phyloP scores from a whole-genome alignment of 148 eudicot genomes.

The Heliosperma pusillum region DNA sequence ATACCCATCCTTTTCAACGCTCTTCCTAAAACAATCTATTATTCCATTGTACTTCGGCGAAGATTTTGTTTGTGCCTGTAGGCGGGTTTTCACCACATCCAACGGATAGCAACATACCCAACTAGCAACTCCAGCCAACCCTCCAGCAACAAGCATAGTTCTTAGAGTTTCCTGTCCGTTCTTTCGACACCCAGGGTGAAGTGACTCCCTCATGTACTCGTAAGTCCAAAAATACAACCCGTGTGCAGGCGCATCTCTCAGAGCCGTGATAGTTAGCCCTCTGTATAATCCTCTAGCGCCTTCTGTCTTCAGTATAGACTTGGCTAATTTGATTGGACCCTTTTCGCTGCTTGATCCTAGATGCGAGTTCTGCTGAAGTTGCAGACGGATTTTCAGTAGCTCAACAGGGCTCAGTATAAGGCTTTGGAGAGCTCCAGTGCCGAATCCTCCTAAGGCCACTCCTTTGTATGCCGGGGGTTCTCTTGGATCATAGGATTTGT shows the following conservation, averaged over 20 bases:
- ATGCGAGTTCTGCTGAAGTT: constrained; percentile 36
- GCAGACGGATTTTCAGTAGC: constrained; percentile 80
- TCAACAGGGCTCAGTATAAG: constrained; percentile 74
- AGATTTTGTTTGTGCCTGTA: constrained; percentile 57
- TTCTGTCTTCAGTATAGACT: constrained; percentile 43
- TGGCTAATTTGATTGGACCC: constrained; percentile 61
- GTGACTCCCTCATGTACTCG: constrained; percentile 60
- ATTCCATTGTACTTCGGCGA: constrained; percentile 53
- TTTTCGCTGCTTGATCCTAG: constrained; percentile 3
- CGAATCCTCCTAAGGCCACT: constrained; percentile 71
- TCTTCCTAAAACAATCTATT: constrained; percentile 57
- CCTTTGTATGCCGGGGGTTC: constrained; percentile 84
- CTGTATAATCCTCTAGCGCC: constrained; percentile 69
- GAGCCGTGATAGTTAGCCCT: constrained; percentile 67
- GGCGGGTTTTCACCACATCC: constrained; percentile 75
- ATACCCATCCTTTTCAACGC: constrained; percentile 65
- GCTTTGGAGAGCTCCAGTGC: constrained; percentile 85
- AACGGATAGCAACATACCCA: constrained; percentile 81
- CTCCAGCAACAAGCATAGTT: constrained; percentile 90
- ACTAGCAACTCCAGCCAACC: constrained; percentile 84
- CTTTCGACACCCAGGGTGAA: constrained; percentile 84
- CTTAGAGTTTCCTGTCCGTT: constrained; percentile 54
- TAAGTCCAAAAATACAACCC: constrained; percentile 81
- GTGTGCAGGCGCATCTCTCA: constrained; percentile 84
- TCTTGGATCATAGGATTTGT: constrained; percentile 31